Evolutionary conservation across 805 yeast genomes (phyloP).

Genomic region (Metschnikowia lunata): DNA sequence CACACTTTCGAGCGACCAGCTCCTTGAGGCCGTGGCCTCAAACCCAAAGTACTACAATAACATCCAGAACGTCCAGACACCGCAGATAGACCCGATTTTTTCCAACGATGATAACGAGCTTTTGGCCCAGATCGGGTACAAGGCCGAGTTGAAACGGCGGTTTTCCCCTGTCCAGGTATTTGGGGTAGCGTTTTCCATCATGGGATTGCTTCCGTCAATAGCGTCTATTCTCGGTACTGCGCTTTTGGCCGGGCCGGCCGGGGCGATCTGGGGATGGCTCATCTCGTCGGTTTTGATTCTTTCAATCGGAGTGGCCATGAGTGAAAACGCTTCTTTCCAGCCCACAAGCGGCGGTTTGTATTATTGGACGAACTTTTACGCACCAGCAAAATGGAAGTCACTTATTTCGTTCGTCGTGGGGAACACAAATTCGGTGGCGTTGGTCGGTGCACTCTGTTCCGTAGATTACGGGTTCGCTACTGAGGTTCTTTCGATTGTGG

Average conservation of each 20-base stretch:
- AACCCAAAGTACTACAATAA: slow-evolving; percentile 25
- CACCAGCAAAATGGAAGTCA: slow-evolving; percentile 40
- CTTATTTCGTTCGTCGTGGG: slow-evolving; percentile 46
- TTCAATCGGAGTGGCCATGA: slow-evolving; percentile 56
- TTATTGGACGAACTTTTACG: slow-evolving; percentile 60
- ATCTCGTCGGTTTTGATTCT: slow-evolving; percentile 52
- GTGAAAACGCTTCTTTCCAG: slow-evolving; percentile 61
- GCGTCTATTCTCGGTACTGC: slow-evolving; percentile 52
- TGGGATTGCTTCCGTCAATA: slow-evolving; percentile 65
- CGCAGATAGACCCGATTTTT: slow-evolving; percentile 17
- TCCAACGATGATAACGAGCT: slow-evolving; percentile 23
- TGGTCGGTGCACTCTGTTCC: slow-evolving; percentile 64
- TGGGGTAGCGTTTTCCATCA: slow-evolving; percentile 66
- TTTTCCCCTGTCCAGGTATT: slow-evolving; percentile 62
- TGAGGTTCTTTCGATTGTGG: slow-evolving; percentile 56
- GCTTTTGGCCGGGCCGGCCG: slow-evolving; percentile 58
- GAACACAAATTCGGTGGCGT: slow-evolving; percentile 61
- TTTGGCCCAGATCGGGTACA: slow-evolving; percentile 60
- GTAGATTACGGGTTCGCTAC: slow-evolving; percentile 67
- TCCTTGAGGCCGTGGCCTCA: slow-evolving; percentile 23
- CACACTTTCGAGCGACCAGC: slow-evolving; percentile 19
- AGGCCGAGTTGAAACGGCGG: slow-evolving; percentile 59
- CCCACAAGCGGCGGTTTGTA: slow-evolving; percentile 77
- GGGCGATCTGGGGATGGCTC: slow-evolving; percentile 73
- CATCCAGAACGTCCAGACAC: slow-evolving; percentile 27